Evolutionary conservation across 768 basidiomycete species (phyloP).

Genomic region (Mycena indigotica): DNA sequence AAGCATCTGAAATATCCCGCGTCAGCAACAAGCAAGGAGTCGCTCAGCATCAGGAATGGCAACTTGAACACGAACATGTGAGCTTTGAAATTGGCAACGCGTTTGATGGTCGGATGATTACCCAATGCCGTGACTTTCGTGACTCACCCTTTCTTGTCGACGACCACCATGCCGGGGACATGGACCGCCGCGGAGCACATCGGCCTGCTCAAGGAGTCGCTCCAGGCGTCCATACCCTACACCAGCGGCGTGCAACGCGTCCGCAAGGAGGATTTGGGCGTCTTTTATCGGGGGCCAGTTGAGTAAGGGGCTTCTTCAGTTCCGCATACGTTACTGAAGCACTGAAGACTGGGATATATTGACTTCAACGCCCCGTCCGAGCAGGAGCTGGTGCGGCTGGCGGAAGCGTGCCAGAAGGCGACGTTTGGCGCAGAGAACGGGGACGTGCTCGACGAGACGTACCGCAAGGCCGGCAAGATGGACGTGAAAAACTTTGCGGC

Average conservation of each 20-base stretch:
- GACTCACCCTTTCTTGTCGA: background rate
- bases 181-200: conserved; percentile 1
- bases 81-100: too few species aligned
- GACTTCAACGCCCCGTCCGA: conserved; percentile 1
- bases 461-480: conserved; percentile 31
- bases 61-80: too few species aligned
- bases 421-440: conserved; percentile 27
- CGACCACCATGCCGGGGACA: background rate
- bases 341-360: background rate
- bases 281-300: background rate
- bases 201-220: background rate
- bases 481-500: conserved; percentile 29
- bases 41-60: too few species aligned
- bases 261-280: background rate
- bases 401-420: conserved; percentile 23
- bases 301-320: background rate
- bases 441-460: conserved; percentile 32
- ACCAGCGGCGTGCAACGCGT: conserved; percentile 7
- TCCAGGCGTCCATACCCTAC: conserved; percentile 1
- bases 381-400: background rate
- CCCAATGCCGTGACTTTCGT: background rate
- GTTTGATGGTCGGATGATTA: too few species aligned
- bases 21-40: too few species aligned
- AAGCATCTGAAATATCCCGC: too few species aligned
- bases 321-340: too few species aligned